Base-by-base conservation (phyloP, 2,329 filamentous ascomycete genomes). In the Neofusicoccum parvum region DNA sequence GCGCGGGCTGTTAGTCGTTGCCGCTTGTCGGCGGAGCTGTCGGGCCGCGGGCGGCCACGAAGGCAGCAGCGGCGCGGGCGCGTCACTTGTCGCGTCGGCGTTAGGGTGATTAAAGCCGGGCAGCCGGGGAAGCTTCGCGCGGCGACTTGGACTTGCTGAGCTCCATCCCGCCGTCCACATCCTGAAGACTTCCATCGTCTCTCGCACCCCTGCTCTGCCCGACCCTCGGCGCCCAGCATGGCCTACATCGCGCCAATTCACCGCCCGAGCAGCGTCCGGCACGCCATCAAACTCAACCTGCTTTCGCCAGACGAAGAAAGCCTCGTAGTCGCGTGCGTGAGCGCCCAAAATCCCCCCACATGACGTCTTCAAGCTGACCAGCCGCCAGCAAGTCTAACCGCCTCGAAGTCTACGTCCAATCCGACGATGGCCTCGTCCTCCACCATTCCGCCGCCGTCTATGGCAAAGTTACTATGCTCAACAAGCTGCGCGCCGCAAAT, bases 191-290 rank as follows among this genome's bases (percentile, higher is more conserved):
- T 43, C 45, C 34, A 23, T 20, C 36, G 34, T 50, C 12, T 36
- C 15, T 45, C 46, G 11, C 12, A 36, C 41, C 53, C 37, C 34
- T 46, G 54, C 54, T n/a, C 15, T 43, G 11, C 41, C 23, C 56
- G 46, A 49, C 56, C 32, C 27, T 17, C 43, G 54, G 34, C 46
- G 17, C 48, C 43, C 64, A 74, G 45, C 67, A 99, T 99, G 95
- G 91, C 95, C 62, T 99, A 98, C 78, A 83, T 99, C 73, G 93
- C 92, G 68, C 94, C 95, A 45, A 95, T 99, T 65, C 95, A 99
- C 78, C 87, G 89, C 72, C 91, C 95, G 27, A 97, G 92, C 77
- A 96, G 92, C 81, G 89, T 97, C 69, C 89, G 94, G 64, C 91
- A 97, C 85, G 94, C 94, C 14, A 78, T 98, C 70, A 92, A 90